phyloP scores from a whole-genome alignment of 768 basidiomycete genomes.

The Clavulina sp. region DNA sequence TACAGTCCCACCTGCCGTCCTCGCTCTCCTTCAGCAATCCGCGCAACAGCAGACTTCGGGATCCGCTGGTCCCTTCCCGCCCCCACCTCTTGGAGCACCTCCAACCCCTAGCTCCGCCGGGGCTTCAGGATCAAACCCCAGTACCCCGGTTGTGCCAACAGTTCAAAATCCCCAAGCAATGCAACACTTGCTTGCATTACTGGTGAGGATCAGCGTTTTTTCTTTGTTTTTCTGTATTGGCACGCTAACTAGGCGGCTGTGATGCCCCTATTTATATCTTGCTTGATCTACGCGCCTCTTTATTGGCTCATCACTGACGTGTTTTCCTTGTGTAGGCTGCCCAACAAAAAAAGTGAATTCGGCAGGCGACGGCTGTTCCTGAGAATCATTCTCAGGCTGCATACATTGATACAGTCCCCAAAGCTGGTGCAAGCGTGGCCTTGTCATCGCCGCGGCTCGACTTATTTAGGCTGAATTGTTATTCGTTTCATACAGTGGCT shows the following conservation, averaged over 20 bases:
- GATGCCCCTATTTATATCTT: no score
- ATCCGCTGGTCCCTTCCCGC: background rate
- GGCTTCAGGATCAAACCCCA: background rate
- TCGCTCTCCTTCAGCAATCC: slow-evolving; percentile 44
- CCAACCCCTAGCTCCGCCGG: background rate
- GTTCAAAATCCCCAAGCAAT: slow-evolving; percentile 1
- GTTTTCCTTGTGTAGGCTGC: background rate
- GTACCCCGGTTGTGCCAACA: background rate
- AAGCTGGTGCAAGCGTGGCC: no score
- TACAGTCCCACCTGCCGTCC: slow-evolving; percentile 46
- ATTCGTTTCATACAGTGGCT: no score
- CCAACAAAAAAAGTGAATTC: background rate
- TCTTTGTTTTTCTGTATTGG: no score
- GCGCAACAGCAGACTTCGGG: background rate
- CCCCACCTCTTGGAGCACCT: background rate
- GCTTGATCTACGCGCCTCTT: no score
- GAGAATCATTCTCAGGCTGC: no score
- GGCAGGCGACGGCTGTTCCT: no score
- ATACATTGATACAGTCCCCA: no score
- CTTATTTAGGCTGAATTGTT: no score
- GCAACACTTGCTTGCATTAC: background rate
- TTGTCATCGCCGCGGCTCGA: no score
- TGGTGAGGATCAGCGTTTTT: background rate
- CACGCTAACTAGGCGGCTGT: no score
- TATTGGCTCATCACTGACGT: no score